Evolutionary conservation across 129 eudicot species (phyloP).

Genomic region (Cynara cardunculus): DNA sequence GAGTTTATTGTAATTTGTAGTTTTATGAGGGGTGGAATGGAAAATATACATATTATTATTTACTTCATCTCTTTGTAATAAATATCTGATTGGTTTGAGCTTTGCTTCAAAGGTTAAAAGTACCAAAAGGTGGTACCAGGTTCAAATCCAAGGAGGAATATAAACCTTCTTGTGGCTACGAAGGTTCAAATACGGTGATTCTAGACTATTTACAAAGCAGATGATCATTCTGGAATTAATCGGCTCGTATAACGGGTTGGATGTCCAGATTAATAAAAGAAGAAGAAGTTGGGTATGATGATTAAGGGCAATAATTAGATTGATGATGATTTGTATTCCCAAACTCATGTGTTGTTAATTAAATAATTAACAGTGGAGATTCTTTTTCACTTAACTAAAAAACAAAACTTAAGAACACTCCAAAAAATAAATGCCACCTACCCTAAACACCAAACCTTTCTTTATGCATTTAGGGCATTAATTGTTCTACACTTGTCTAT

Average conservation of each 20-base stretch:
- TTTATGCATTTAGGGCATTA: constrained; percentile 26
- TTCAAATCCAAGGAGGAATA: too few species aligned
- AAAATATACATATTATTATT: constrained; percentile 32
- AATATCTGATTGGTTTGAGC: too few species aligned
- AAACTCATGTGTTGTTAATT: constrained; percentile 28
- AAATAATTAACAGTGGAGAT: constrained; percentile 29
- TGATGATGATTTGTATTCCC: constrained; percentile 24
- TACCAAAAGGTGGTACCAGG: too few species aligned
- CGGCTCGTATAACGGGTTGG: too few species aligned
- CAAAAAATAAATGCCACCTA: constrained; percentile 22
- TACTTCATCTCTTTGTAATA: background rate
- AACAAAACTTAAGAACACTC: constrained; percentile 29
- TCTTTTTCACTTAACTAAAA: constrained; percentile 14
- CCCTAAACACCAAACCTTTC: constrained; percentile 7
- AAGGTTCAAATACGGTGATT: too few species aligned
- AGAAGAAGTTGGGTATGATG: too few species aligned
- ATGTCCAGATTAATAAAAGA: too few species aligned
- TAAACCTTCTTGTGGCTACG: too few species aligned
- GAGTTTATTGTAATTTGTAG: constrained; percentile 32
- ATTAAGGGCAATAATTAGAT: constrained; percentile 36
- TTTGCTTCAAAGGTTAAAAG: too few species aligned
- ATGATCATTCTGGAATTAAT: too few species aligned
- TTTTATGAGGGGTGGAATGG: constrained; percentile 51
- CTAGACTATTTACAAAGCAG: too few species aligned
- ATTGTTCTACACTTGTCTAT: constrained; percentile 20